phyloP scores from a whole-genome alignment of 2,329 filamentous ascomycete species.

The Xylaria sp. region DNA sequence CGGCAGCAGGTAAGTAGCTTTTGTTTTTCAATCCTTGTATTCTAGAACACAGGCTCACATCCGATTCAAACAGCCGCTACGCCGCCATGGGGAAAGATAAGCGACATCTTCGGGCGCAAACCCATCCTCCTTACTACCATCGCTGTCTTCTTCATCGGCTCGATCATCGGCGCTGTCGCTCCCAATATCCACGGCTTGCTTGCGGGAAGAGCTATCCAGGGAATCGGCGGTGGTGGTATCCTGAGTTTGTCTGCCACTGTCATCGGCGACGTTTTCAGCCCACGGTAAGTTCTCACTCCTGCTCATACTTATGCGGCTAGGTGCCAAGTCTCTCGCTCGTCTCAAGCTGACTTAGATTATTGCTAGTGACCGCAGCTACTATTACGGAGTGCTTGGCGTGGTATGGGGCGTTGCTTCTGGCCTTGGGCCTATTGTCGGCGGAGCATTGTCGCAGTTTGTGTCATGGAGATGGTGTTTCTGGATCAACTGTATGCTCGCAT shows the following conservation, averaged over 20 bases:
- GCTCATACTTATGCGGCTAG: too few species aligned
- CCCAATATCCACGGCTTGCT: slow-evolving; percentile 51
- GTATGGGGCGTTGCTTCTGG: background rate
- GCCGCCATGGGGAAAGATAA: slow-evolving; percentile 51
- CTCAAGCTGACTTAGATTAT: too few species aligned
- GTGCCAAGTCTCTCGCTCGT: too few species aligned
- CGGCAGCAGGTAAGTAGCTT: too few species aligned
- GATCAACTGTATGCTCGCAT: too few species aligned
- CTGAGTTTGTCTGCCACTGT: background rate
- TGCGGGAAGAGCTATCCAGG: slow-evolving; percentile 55
- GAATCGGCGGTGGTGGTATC: slow-evolving; percentile 39
- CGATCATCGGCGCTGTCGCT: slow-evolving; percentile 41
- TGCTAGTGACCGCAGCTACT: too few species aligned
- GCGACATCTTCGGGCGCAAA: slow-evolving; percentile 54
- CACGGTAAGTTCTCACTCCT: background rate
- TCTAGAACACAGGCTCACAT: slow-evolving; percentile 31
- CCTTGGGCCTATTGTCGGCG: background rate
- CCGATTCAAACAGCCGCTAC: slow-evolving; percentile 45
- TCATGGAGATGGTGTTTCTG: background rate
- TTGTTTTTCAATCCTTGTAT: too few species aligned
- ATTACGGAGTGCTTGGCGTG: background rate
- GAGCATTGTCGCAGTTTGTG: background rate
- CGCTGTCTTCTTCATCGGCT: slow-evolving; percentile 58
- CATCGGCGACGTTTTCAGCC: background rate
- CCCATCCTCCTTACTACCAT: slow-evolving; percentile 47